phyloP scores from a whole-genome alignment of 345 rosid species.

The Ricinus communis region DNA sequence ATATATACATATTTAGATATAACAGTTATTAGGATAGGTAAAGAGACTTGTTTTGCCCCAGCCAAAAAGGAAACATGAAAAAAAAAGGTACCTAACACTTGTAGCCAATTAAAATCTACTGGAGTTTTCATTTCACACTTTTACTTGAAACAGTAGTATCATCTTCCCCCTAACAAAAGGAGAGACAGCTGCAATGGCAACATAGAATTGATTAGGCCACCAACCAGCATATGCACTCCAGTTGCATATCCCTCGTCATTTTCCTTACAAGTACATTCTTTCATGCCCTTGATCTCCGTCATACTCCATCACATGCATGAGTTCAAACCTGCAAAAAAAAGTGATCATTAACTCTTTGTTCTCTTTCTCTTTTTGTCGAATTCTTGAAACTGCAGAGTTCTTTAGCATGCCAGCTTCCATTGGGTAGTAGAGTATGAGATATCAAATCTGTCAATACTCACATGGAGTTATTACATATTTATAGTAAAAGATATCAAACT shows the following conservation, averaged over 20 bases:
- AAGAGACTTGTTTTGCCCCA: neutral
- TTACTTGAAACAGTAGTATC: neutral
- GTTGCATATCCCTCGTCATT: neutral
- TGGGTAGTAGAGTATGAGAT: no score
- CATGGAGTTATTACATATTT: neutral
- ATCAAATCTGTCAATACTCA: neutral
- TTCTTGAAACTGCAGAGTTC: no score
- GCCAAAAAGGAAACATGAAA: constrained; percentile 6
- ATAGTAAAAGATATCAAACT: neutral
- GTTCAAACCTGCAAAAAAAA: no score
- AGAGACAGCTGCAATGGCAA: neutral
- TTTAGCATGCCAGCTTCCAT: no score
- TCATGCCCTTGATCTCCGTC: no score
- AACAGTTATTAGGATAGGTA: neutral
- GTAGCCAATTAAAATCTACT: neutral
- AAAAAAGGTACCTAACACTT: constrained; percentile 7
- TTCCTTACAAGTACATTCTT: neutral
- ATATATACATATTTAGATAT: neutral
- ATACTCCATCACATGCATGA: no score
- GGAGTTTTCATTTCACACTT: neutral
- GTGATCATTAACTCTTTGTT: no score
- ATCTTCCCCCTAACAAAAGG: neutral
- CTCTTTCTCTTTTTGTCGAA: no score
- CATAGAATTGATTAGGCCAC: neutral
- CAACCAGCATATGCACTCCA: neutral